Percentiles rank a stretch among this genome's conserved stretches.
Evolutionary conservation across 352 stramenopile genomes (phyloP).

Genomic region (Phytophthora agathidicida): DNA sequence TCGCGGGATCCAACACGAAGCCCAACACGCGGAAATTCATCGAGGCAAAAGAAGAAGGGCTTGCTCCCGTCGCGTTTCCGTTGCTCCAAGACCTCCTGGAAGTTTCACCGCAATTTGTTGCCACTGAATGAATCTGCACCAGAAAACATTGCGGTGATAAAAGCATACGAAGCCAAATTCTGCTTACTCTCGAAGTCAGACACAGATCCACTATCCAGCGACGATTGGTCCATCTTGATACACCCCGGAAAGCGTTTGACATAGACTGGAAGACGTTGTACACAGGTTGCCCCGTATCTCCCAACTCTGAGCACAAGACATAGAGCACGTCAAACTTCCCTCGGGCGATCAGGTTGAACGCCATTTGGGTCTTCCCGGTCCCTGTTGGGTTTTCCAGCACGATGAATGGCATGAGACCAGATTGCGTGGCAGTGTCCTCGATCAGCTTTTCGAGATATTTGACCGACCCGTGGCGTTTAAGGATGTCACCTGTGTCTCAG

Average conservation of each 20-base stretch:
- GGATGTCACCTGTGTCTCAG: too few species aligned
- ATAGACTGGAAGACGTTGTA: slow-evolving; percentile 2
- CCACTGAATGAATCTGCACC: slow-evolving; percentile 6
- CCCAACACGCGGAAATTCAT: neutral
- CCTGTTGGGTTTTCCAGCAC: slow-evolving; percentile 18
- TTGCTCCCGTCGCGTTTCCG: neutral
- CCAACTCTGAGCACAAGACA: slow-evolving; percentile 1
- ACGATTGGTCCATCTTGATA: too few species aligned
- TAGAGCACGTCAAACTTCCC: slow-evolving; percentile 12
- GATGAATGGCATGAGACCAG: slow-evolving; percentile 10
- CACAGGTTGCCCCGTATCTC: slow-evolving; percentile 1
- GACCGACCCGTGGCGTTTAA: too few species aligned
- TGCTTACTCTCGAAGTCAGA: too few species aligned
- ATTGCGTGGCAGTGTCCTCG: neutral
- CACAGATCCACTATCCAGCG: too few species aligned
- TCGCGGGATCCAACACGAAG: too few species aligned
- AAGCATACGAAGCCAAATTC: too few species aligned
- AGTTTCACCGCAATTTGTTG: too few species aligned
- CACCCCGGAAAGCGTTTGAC: too few species aligned
- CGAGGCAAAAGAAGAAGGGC: neutral
- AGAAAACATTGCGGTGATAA: too few species aligned
- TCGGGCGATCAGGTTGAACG: slow-evolving; percentile 17
- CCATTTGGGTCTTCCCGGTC: slow-evolving; percentile 18
- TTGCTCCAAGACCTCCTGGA: too few species aligned
- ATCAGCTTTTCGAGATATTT: neutral